Conservation (phyloP, 345 rosid genomes). For the Murraya paniculata region DNA sequence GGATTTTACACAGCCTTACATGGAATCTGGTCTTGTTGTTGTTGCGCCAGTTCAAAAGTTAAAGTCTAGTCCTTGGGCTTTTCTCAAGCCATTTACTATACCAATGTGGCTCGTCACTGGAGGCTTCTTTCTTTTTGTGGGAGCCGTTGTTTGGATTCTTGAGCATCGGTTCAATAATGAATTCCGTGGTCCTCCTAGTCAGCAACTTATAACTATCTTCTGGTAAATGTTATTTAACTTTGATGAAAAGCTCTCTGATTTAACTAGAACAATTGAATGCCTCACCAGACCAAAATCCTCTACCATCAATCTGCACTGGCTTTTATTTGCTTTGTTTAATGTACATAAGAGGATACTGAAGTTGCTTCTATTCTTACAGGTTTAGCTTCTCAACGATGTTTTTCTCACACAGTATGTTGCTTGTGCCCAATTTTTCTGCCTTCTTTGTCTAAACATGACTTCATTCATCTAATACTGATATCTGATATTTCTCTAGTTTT, state of each 20-base stretch:
- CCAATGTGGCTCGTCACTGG: conserved; percentile 92
- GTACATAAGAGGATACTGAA: background rate
- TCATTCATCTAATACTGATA: background rate
- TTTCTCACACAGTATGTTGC: conserved; percentile 87
- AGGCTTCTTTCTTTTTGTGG: conserved; percentile 74
- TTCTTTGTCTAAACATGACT: background rate
- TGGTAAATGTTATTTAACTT: conserved; percentile 50
- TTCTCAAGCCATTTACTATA: conserved; percentile 79
- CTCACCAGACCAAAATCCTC: background rate
- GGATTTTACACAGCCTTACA: conserved; percentile 90
- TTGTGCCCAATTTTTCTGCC: background rate
- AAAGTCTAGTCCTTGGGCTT: conserved; percentile 88
- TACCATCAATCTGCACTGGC: background rate
- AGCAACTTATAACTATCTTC: conserved; percentile 72
- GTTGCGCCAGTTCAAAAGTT: conserved; percentile 71
- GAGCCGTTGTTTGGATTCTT: conserved; percentile 95
- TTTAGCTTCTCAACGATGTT: conserved; percentile 99
- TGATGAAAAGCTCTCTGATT: background rate
- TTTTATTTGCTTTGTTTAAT: background rate
- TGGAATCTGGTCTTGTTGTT: conserved; percentile 83
- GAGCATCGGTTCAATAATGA: conserved; percentile 84
- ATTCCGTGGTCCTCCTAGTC: conserved; percentile 86
- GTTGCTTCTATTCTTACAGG: conserved; percentile 56
- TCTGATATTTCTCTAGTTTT: background rate
- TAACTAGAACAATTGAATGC: background rate